These are phyloP conservation scores for Mycena kentingensis DNA, from an alignment of 768 basidiomycete genomes.

Conservation along the genomic window DNA sequence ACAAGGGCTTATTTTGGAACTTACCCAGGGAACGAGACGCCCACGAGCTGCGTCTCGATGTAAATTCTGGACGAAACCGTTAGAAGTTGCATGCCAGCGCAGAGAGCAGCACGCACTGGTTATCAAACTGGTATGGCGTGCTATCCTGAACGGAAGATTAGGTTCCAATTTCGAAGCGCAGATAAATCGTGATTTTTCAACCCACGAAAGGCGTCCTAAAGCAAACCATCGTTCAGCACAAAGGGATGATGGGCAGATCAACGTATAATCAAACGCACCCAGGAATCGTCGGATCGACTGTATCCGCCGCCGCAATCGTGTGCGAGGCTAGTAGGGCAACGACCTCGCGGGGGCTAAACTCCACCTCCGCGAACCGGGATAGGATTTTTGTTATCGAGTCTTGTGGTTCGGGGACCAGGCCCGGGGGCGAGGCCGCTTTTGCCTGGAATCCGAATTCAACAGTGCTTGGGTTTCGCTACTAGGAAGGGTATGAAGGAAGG, in stretches of 20 bases:
- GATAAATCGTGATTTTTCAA: slow-evolving; percentile 21
- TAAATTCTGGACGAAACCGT: slow-evolving; percentile 20
- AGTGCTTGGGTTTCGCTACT: no score
- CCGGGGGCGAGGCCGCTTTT: not conserved
- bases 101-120: slow-evolving; percentile 22
- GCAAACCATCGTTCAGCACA: not conserved
- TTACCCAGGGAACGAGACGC: slow-evolving; percentile 29
- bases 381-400: slow-evolving; percentile 25
- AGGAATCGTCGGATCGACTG: slow-evolving; percentile 22
- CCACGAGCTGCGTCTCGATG: slow-evolving; percentile 34
- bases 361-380: slow-evolving; percentile 11
- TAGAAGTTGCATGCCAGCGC: not conserved
- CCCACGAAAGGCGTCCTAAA: not conserved
- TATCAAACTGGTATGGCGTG: slow-evolving; percentile 34
- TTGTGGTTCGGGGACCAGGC: slow-evolving; percentile 26
- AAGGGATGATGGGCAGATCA: not conserved
- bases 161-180: not conserved
- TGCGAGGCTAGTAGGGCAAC: slow-evolving; percentile 29
- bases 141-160: slow-evolving; percentile 38
- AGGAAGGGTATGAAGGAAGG: no score
- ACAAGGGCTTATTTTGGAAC: slow-evolving; percentile 12
- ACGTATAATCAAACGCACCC: not conserved
- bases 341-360: slow-evolving; percentile 12
- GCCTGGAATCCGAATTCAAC: no score
- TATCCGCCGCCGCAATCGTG: slow-evolving; percentile 24